A percentile compares a stretch with the other conserved stretches of the same genome.
Conservation (phyloP, 768 basidiomycete genomes). For the Phylloporus sp. region DNA sequence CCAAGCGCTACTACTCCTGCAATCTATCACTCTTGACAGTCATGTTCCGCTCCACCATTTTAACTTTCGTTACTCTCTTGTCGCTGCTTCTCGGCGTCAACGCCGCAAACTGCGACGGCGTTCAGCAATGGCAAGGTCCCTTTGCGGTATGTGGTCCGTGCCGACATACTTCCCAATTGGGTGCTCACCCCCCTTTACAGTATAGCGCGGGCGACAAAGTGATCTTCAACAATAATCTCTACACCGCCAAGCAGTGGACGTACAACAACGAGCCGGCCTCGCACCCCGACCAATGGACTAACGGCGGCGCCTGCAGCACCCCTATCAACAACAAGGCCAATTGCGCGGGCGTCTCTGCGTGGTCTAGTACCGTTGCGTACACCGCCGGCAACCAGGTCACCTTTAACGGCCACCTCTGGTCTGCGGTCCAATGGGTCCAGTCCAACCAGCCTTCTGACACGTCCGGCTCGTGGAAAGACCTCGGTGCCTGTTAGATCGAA, state of each 20-base stretch:
- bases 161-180: too few relatives aligned
- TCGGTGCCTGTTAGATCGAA: conserved; percentile 21
- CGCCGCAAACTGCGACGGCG: conserved; percentile 7
- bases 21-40: too few relatives aligned
- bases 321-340: conserved; percentile 22
- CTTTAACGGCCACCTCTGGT: conserved; percentile 16
- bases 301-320: conserved; percentile 8
- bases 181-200: conserved; percentile 10
- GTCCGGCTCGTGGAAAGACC: conserved; percentile 25
- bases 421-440: conserved; percentile 21
- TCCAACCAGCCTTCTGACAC: conserved; percentile 22
- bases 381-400: conserved; percentile 13
- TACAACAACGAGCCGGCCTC: conserved; percentile 16
- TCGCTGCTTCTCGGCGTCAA: conserved; percentile 13
- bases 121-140: conserved; percentile 22
- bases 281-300: conserved; percentile 17
- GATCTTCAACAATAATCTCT: conserved; percentile 21
- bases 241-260: conserved; percentile 25
- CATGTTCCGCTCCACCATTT: conserved; percentile 14
- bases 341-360: conserved; percentile 18
- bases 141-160: conserved; percentile 16
- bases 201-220: conserved; percentile 21
- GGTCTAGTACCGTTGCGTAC: conserved; percentile 18
- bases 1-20: too few relatives aligned
- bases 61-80: neutral